Conservation (phyloP, 768 basidiomycete species). For the Panus rudis region DNA sequence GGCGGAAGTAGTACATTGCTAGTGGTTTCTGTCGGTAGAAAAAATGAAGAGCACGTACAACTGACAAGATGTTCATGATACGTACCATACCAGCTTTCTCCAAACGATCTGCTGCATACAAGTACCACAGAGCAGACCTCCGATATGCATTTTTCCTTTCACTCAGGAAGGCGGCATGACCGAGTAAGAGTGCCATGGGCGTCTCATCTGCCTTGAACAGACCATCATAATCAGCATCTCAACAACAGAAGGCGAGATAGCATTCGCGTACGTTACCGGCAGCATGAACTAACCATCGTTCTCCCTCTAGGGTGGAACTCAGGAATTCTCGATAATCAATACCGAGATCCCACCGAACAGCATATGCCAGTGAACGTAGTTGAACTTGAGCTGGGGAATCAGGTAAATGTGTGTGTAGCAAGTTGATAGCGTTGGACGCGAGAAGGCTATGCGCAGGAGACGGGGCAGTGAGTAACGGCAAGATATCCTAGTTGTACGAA, state of each 20-base stretch:
- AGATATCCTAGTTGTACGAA: constrained; percentile 55
- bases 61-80: constrained; percentile 9
- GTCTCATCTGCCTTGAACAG: constrained; percentile 70
- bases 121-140: constrained; percentile 74
- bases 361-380: constrained; percentile 58
- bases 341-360: constrained; percentile 72
- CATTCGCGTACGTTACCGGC: constrained; percentile 63
- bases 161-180: constrained; percentile 72
- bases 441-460: constrained; percentile 55
- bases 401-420: constrained; percentile 27
- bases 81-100: constrained; percentile 83
- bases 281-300: constrained; percentile 82
- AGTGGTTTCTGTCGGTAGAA: constrained; percentile 73
- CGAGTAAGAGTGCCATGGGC: constrained; percentile 70
- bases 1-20: constrained; percentile 74
- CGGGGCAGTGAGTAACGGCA: constrained; percentile 66
- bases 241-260: neutral
- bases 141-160: constrained; percentile 47
- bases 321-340: constrained; percentile 55
- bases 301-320: constrained; percentile 55
- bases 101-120: constrained; percentile 64
- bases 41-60: neutral
- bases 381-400: constrained; percentile 60
- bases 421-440: constrained; percentile 52
- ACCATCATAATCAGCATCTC: neutral